phyloP scores from a whole-genome alignment of 2,329 filamentous ascomycete species.

The Calonectria montana region DNA sequence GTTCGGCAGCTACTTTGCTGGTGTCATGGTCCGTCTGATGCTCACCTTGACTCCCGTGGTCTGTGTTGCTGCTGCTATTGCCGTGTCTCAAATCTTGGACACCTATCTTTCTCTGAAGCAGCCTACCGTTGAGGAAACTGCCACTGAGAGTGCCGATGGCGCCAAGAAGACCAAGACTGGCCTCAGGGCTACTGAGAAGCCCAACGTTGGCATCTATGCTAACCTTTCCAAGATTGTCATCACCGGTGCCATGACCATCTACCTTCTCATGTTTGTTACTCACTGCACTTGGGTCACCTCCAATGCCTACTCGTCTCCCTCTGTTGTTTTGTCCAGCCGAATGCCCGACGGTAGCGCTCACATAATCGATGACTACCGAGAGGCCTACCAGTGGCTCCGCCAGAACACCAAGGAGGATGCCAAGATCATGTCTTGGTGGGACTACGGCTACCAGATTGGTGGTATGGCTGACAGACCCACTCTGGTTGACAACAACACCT shows the following conservation, averaged over 20 bases:
- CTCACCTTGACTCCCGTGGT: conserved; percentile 96
- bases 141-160: conserved; percentile 58
- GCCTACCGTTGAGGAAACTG: conserved; percentile 63
- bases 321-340: conserved; percentile 91
- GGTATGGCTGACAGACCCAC: conserved; percentile 98
- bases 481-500: conserved; percentile 99
- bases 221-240: conserved; percentile 83
- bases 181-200: conserved; percentile 77
- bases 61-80: conserved; percentile 92
- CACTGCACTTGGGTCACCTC: conserved; percentile 99
- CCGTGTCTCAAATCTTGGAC: conserved; percentile 88
- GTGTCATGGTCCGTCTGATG: conserved; percentile 99
- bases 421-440: conserved; percentile 99
- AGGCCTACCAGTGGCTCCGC: conserved; percentile 99
- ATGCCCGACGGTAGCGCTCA: conserved; percentile 95
- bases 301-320: conserved; percentile 98
- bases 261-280: conserved; percentile 91
- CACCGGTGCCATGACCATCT: conserved; percentile 77
- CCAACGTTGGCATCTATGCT: conserved; percentile 86
- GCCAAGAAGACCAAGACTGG: conserved; percentile 66
- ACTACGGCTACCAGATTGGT: conserved; percentile 99
- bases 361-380: conserved; percentile 99
- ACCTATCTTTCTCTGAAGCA: conserved; percentile 79
- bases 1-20: conserved; percentile 96
- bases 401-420: conserved; percentile 96